Percentiles rank a stretch among this genome's conserved stretches.
Conservation (phyloP, 139 green algal species). For the Pycnococcus provasolii region DNA sequence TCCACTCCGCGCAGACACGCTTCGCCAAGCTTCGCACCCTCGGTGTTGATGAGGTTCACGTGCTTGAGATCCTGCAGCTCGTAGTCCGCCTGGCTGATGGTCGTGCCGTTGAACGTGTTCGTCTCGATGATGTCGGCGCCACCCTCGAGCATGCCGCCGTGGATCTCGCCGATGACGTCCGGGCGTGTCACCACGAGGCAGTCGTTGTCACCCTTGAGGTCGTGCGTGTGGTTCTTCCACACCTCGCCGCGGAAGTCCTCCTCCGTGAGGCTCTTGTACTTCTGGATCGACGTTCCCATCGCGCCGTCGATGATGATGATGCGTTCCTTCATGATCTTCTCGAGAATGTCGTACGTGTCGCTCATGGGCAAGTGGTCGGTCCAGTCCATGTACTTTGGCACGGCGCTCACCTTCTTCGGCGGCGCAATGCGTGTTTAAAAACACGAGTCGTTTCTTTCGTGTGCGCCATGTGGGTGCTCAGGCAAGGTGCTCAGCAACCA, state of each 20-base stretch:
- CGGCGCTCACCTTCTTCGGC: neutral
- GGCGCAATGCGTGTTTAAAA: no score
- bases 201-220: slow-evolving; percentile 98
- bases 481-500: no score
- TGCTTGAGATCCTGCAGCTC: slow-evolving; percentile 72
- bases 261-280: slow-evolving; percentile 77
- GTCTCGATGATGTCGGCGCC: slow-evolving; percentile 97
- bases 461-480: no score
- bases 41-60: slow-evolving; percentile 81
- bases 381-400: slow-evolving; percentile 21
- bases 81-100: slow-evolving; percentile 88
- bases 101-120: slow-evolving; percentile 96
- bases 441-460: no score
- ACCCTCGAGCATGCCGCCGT: slow-evolving; percentile 74
- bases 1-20: slow-evolving; percentile 45
- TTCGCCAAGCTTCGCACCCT: slow-evolving; percentile 77
- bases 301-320: slow-evolving; percentile 93
- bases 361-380: neutral
- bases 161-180: slow-evolving; percentile 87
- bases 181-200: slow-evolving; percentile 86
- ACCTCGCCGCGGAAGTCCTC: slow-evolving; percentile 64
- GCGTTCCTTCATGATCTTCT: slow-evolving; percentile 64
- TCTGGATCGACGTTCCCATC: slow-evolving; percentile 88
- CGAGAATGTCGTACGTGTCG: slow-evolving; percentile 12
- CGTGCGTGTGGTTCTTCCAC: slow-evolving; percentile 61